A percentile compares a stretch with the other conserved stretches of the same genome.
Evolutionary conservation across 2,329 filamentous ascomycete species (phyloP).

Genomic region (Ambrosiella cleistominuta): DNA sequence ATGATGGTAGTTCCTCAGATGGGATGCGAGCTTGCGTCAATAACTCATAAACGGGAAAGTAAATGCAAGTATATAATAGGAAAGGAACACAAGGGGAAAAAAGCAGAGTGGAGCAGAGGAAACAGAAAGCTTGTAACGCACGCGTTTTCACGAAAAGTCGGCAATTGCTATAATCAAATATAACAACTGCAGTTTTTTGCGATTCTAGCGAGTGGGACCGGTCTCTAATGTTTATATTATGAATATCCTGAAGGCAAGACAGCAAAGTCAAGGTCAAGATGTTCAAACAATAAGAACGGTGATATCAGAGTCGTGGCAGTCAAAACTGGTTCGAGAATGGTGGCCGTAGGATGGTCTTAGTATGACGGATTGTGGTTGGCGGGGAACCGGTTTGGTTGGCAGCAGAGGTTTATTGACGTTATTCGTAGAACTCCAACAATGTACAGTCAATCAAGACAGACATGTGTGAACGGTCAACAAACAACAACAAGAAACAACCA

Average conservation of each 20-base stretch:
- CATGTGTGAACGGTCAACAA: not conserved
- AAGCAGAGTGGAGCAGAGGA: not conserved
- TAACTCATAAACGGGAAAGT: not conserved
- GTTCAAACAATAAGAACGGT: not conserved
- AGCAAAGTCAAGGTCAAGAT: not conserved
- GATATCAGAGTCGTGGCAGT: not conserved
- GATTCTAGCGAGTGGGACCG: not conserved
- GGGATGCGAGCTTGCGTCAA: not conserved
- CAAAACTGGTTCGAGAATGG: not conserved
- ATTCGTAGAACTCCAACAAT: not conserved
- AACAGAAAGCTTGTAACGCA: not conserved
- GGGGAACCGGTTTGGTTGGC: too few relatives aligned
- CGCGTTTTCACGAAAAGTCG: not conserved
- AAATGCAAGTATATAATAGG: constrained; percentile 1
- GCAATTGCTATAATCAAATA: constrained; percentile 2
- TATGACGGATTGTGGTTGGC: too few relatives aligned
- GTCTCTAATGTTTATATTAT: too few relatives aligned
- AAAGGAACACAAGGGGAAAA: not conserved
- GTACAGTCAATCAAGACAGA: not conserved
- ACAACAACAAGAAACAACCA: not conserved
- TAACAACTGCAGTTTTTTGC: not conserved
- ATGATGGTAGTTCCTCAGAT: constrained; percentile 2
- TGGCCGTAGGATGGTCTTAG: too few relatives aligned
- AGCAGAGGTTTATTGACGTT: too few relatives aligned
- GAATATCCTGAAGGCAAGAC: not conserved